phyloP scores from a whole-genome alignment of 148 eudicot species.

The Vaccinium myrtillus region DNA sequence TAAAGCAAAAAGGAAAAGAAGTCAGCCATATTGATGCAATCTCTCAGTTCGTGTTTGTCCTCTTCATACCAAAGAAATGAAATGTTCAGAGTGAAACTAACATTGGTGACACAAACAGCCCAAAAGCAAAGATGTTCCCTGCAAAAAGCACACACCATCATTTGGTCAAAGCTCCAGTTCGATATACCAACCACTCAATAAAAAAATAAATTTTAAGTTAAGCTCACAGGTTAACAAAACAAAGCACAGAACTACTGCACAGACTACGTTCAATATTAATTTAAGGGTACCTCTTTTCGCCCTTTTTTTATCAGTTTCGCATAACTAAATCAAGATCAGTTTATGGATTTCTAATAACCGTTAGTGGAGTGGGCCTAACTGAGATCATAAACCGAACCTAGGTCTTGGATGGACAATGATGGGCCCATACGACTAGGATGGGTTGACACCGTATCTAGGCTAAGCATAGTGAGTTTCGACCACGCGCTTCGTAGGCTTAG shows the following conservation, averaged over 20 bases:
- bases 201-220: conserved; percentile 1
- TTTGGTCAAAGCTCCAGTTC: not conserved
- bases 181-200: not conserved
- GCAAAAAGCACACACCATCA: conserved; percentile 23
- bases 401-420: not conserved
- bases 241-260: not conserved
- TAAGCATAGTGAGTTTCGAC: not conserved
- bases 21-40: not conserved
- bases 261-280: not conserved
- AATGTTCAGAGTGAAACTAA: conserved; percentile 32
- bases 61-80: not conserved
- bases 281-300: too few species aligned
- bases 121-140: conserved; percentile 84
- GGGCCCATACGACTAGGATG: not conserved
- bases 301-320: not conserved
- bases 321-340: not conserved
- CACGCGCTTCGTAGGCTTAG: not conserved
- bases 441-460: not conserved
- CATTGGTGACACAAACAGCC: conserved; percentile 79
- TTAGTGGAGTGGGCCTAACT: not conserved
- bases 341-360: conserved; percentile 1
- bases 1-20: not conserved
- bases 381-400: not conserved
- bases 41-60: not conserved
- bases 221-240: conserved; percentile 3